These are phyloP conservation scores for Ramularia collo-cygni DNA, from an alignment of 2,329 filamentous ascomycete species.

Conservation along the genomic window DNA sequence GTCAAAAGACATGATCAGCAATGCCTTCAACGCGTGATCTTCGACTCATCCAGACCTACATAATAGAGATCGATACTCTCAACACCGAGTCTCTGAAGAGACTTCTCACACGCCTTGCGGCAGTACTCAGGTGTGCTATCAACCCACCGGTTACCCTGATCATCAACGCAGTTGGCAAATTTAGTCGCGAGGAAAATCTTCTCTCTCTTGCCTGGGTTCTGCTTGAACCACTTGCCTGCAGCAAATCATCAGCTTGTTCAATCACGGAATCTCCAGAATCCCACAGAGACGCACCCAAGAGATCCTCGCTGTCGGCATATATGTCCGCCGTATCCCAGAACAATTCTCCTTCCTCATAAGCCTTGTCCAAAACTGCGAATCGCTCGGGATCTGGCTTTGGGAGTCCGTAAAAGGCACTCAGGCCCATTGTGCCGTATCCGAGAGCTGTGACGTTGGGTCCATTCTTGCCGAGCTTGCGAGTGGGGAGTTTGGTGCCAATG, in stretches of 20 bases:
- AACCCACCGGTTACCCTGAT: slow-evolving; percentile 32
- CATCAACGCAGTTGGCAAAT: slow-evolving; percentile 40
- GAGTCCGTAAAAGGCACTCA: slow-evolving; percentile 42
- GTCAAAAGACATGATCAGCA: slow-evolving; percentile 1
- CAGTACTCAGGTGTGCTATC: slow-evolving; percentile 37
- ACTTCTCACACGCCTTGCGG: slow-evolving; percentile 34
- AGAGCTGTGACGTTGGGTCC: slow-evolving; percentile 46
- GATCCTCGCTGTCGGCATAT: slow-evolving; percentile 38
- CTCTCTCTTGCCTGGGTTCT: slow-evolving; percentile 42
- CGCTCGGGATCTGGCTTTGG: slow-evolving; percentile 45
- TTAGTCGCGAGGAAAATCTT: slow-evolving; percentile 49
- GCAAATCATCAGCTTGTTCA: background rate
- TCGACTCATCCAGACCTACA: too few relatives aligned
- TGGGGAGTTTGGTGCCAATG: slow-evolving; percentile 32
- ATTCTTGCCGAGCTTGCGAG: slow-evolving; percentile 45
- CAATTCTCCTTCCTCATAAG: slow-evolving; percentile 44
- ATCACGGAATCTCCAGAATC: slow-evolving; percentile 13
- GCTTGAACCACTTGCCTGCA: slow-evolving; percentile 31
- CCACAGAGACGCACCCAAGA: slow-evolving; percentile 34
- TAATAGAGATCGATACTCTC: slow-evolving; percentile 34
- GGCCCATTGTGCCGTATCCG: slow-evolving; percentile 51
- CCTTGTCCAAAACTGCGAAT: slow-evolving; percentile 46
- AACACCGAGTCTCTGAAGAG: slow-evolving; percentile 36
- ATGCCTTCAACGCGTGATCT: background rate
- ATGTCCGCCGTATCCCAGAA: slow-evolving; percentile 45